phyloP scores from a whole-genome alignment of 2,329 filamentous ascomycete species.

The Tolypocladium tundrense region DNA sequence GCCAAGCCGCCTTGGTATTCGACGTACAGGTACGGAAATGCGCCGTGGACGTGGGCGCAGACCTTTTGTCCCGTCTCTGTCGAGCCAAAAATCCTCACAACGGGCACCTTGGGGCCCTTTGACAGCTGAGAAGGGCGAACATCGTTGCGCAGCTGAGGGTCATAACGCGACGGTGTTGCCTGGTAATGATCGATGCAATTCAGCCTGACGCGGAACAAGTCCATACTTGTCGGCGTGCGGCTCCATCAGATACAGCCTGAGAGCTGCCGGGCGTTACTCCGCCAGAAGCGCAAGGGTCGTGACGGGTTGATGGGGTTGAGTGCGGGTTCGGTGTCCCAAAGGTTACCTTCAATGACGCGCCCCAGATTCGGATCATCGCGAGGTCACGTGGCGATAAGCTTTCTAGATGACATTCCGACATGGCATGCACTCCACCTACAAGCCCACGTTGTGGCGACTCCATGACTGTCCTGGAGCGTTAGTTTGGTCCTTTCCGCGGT shows the following conservation, averaged over 20 bases:
- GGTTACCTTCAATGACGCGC: not conserved
- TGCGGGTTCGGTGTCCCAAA: not conserved
- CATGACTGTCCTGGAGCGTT: not conserved
- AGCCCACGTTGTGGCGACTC: not conserved
- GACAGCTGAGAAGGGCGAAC: constrained; percentile 46
- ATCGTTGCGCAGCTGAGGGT: constrained; percentile 65
- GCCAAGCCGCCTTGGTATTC: constrained; percentile 66
- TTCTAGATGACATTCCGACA: not conserved
- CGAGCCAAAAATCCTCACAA: constrained; percentile 83
- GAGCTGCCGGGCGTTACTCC: not conserved
- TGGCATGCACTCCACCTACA: not conserved
- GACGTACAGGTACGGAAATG: constrained; percentile 91
- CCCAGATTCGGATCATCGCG: constrained; percentile 7
- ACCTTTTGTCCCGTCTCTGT: constrained; percentile 94
- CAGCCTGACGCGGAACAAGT: constrained; percentile 78
- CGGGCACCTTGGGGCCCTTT: constrained; percentile 65
- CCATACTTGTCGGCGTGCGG: constrained; percentile 24
- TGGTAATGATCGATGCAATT: constrained; percentile 98
- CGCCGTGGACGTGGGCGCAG: constrained; percentile 90
- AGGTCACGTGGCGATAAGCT: constrained; percentile 17
- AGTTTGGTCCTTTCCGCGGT: not conserved
- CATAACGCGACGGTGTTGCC: constrained; percentile 64
- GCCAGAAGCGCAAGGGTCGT: not conserved
- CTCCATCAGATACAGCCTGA: constrained; percentile 8
- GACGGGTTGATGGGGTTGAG: not conserved